Conservation (phyloP, 345 rosid species). For the Populus pruinosa region DNA sequence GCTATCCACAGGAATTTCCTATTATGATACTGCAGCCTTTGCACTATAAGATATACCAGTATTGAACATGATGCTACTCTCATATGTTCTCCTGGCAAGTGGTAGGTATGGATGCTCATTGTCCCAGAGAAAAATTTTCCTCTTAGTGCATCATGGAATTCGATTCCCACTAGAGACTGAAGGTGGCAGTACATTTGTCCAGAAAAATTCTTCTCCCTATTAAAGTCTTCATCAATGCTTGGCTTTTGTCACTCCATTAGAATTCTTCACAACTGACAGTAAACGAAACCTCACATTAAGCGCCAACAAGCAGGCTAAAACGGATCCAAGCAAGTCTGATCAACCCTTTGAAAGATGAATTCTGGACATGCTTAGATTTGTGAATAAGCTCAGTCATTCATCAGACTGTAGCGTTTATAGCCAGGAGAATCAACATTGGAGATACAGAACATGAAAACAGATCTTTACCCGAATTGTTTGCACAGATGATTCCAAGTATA, state of each 20-base stretch:
- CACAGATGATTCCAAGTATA: background rate
- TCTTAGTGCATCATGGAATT: background rate
- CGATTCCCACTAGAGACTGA: background rate
- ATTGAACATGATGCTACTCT: background rate
- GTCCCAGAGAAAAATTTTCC: background rate
- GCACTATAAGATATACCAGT: background rate
- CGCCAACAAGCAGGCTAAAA: background rate
- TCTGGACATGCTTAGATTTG: background rate
- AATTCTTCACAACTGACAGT: background rate
- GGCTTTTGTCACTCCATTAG: background rate
- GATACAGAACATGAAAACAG: background rate
- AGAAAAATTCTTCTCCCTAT: background rate
- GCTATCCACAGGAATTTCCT: background rate
- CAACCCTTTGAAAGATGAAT: background rate
- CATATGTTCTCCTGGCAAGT: background rate
- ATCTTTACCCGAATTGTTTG: background rate
- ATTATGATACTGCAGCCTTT: background rate
- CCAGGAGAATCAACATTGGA: background rate
- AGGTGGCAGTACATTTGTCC: background rate
- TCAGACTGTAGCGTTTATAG: background rate
- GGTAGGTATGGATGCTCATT: background rate
- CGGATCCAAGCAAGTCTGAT: background rate
- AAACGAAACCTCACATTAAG: background rate
- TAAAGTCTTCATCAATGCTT: background rate
- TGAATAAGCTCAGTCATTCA: background rate